Percentiles rank a stretch among this genome's conserved stretches.
Conservation (phyloP, 1,139 yeast genomes). For the Blastobotrys elegans region DNA sequence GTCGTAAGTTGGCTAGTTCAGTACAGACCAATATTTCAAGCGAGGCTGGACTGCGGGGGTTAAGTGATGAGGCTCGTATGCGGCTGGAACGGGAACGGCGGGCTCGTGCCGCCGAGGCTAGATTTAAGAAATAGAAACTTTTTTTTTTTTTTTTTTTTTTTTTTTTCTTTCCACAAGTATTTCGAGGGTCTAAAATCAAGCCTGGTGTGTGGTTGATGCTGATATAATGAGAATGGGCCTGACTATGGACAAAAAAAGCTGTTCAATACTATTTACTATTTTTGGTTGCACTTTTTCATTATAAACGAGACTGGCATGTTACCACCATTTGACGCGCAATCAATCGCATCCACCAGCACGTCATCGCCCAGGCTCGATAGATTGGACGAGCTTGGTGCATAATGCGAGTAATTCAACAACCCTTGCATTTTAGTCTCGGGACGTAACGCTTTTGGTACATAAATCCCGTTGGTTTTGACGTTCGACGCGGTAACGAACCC, state of each 20-base stretch:
- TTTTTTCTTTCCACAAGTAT: no score
- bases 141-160: not conserved
- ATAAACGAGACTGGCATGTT: slow-evolving; percentile 15
- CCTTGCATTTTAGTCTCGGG: slow-evolving; percentile 43
- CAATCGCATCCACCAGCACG: slow-evolving; percentile 5
- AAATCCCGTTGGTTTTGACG: slow-evolving; percentile 27
- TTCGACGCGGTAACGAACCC: slow-evolving; percentile 49
- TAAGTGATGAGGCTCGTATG: slow-evolving; percentile 66
- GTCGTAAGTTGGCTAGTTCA: slow-evolving; percentile 34
- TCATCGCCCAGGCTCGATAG: slow-evolving; percentile 10
- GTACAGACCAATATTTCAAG: slow-evolving; percentile 23
- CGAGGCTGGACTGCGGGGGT: slow-evolving; percentile 30
- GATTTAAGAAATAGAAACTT: slow-evolving; percentile 42
- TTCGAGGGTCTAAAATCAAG: no score
- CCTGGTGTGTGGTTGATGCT: no score
- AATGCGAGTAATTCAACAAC: slow-evolving; percentile 56
- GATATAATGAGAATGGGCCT: no score
- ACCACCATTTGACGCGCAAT: not conserved
- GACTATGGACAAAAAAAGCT: not conserved
- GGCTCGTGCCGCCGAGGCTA: slow-evolving; percentile 94
- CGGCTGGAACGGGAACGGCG: slow-evolving; percentile 87
- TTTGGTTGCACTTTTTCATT: slow-evolving; percentile 9
- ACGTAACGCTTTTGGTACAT: slow-evolving; percentile 22
- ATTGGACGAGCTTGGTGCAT: slow-evolving; percentile 39
- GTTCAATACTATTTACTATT: not conserved